Base-by-base conservation (phyloP, 345 rosid species). In the Schrenkiella parvula region DNA sequence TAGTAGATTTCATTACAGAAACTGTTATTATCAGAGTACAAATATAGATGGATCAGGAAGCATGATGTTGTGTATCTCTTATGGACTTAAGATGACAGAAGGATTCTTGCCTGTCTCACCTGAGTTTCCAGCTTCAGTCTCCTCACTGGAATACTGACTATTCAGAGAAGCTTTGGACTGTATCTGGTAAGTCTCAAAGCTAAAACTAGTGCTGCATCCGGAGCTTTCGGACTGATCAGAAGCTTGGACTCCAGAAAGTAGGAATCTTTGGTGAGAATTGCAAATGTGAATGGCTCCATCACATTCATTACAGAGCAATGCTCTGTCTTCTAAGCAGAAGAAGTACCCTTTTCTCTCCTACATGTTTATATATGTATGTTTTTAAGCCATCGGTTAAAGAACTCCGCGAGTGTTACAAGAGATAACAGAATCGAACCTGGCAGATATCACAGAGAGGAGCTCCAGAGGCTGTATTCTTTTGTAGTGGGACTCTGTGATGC, bases 291-390 rank as follows among this genome's bases (percentile, higher is more conserved):
- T 78, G n/a, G 78, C 79, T 70, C 42, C 75, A 56, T 81, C 84
- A 63, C 81, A 78, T 4, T 78, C 74, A 26, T 46, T 56, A 22
- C 84, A 81, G 17, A 81, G 65, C 25, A 81, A n/a, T 32, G 84
- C 82, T 56, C 84, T 68, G 75, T 78, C 82, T 43, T 74, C 81
- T 50, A 81, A 52, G 66, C 84, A 81, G 72, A 81, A 67, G 13
- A 81, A 66, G 56, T 74, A 78, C 2, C 82, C 80, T 70, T 48
- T 47, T 19, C 71, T 41, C 41, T 74, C 75, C 84, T 78, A n/a
- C 69, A 59, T 5, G 34, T 42, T 38, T 2, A 57, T 28, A 41
- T 51, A 2, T 28, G 19, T 53, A n/a, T n/a, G n/a, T n/a, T n/a
- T n/a, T 34, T 44, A 11, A 25, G 35, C 13, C 31, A 38, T 21